Evolutionary conservation across 176 grass and related monocot genomes (phyloP), one percentile per base, ranked within the genome.

Genomic region (Areca catechu): DNA sequence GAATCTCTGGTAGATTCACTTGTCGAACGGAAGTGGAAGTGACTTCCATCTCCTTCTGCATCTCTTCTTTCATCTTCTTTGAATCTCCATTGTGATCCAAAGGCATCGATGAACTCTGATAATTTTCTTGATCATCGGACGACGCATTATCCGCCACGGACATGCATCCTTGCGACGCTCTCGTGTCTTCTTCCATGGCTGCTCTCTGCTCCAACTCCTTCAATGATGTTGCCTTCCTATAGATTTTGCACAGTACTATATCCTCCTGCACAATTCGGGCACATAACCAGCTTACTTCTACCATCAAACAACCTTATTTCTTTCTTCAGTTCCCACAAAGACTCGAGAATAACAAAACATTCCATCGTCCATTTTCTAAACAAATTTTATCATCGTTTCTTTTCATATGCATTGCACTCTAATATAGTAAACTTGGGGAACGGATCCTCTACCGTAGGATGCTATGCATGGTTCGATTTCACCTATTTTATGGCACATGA

Each of bases 241-340:
- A 95, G 16, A 95, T 77, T 74, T 95, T 95, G 74, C 90, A 95
- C 4, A 95, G 57, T 61, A 95, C 90, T 62, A 81, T 84, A 64
- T 95, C 76, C 60, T 89, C 79, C 80, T 86, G 69, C 52, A 43
- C 10, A 9, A 12, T 43, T 43, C 34, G 34, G 6, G 10, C 6
- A 14, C 10, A 43, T 43, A 43, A 43, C 34, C 34, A 14, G 9
- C 7, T 43, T 43, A 12, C 9, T 43, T 43, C 34, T 43, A 14
- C 7, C 27, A 29, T 29, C 5, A 29, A 29, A 29, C 6, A 29
- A 29, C 27, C 27, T 29, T 25, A 4, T 25, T 25, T 25, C 24
- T 25, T 4, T 25, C 24, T 25, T 25, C 24, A 4, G 24, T 25
- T 25, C 0, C 27, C 0, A 29, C 6, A 29, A 29, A 29, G 27